Base-by-base conservation (phyloP, 768 basidiomycete genomes). In the Naganishia kalamii region DNA sequence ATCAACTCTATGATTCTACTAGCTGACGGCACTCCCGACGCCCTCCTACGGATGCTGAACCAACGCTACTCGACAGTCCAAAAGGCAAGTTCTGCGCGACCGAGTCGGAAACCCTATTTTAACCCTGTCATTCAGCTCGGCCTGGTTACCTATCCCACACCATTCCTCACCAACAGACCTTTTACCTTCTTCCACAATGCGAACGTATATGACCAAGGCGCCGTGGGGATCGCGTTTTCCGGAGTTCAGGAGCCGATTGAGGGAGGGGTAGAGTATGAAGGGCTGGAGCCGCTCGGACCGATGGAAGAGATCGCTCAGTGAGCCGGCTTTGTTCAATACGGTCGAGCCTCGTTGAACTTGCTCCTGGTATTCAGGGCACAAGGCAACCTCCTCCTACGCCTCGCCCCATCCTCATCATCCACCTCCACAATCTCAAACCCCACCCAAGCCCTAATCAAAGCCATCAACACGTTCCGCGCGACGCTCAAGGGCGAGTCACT, bases 161-260 rank as follows among this genome's bases (percentile, higher is more conserved):
- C 77, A 1, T 78, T 78, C 66, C 57, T 77, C 13, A 78, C 74
- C 3, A 70, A 70, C 29, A 66, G 73, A 23, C 74, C 75, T 1
- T 70, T 72, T 57, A 78, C 77, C 1, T 67, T 78, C 23, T 66
- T 77, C 41, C 66, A 69, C 30, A 67, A 71, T 33, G 60, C 43
- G 0, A 30, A 67, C 12, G 63, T 74, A 5, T 64, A 63, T 35
- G 52, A 59, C n/a, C 46, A 66, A 2, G 77, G 76, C 2, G 50
- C 74, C 1, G 65, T 78, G 0, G 77, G 77, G 4, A 50, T 78
- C 13, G 77, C 75, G 0, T 44, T 78, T 27, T 23, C 48, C 0
- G 33, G 51, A 2, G 52, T 70, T 0, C 62, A 68, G 12, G 33
- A 43, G n/a, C 15, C 37, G 1, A 29, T 61, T 12, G 29, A 47